phyloP scores from a whole-genome alignment of 805 yeast genomes.

The Yarrowia keelungensis region DNA sequence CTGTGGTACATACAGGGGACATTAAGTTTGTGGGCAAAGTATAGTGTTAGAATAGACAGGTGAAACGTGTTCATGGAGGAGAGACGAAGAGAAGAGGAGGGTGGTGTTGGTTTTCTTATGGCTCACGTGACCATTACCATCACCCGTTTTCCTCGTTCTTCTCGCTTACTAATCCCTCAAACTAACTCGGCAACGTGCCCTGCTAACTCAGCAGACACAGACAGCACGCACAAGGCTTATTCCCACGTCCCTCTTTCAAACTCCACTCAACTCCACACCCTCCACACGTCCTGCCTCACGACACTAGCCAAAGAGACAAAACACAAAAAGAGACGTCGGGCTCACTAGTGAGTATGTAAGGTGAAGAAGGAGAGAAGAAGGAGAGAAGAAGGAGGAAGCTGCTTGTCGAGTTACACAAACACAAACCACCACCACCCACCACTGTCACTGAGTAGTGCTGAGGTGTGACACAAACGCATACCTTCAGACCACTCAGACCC shows the following conservation, averaged over 20 bases:
- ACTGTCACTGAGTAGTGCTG: not conserved
- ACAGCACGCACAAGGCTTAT: constrained; percentile 15
- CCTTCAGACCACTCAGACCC: not conserved
- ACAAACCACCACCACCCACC: not conserved
- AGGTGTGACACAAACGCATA: no score
- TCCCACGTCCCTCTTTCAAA: not conserved
- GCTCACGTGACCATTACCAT: not conserved
- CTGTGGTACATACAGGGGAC: constrained; percentile 18
- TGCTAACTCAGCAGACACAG: not conserved
- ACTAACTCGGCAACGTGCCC: constrained; percentile 21
- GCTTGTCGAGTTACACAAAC: no score
- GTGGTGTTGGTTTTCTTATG: no score
- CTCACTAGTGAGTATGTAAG: constrained; percentile 8
- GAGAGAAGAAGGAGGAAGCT: not conserved
- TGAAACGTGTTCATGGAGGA: no score
- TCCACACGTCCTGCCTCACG: constrained; percentile 1
- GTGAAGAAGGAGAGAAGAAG: not conserved
- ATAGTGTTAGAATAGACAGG: not conserved
- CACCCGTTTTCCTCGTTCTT: no score
- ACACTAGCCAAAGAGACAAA: not conserved
- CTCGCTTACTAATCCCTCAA: constrained; percentile 5
- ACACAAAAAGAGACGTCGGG: not conserved
- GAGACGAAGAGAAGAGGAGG: no score
- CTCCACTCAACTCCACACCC: constrained; percentile 7
- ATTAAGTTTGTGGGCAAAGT: constrained; percentile 12